Evolutionary conservation across 148 eudicot species (phyloP).

Genomic region (Amaranthus palmeri): DNA sequence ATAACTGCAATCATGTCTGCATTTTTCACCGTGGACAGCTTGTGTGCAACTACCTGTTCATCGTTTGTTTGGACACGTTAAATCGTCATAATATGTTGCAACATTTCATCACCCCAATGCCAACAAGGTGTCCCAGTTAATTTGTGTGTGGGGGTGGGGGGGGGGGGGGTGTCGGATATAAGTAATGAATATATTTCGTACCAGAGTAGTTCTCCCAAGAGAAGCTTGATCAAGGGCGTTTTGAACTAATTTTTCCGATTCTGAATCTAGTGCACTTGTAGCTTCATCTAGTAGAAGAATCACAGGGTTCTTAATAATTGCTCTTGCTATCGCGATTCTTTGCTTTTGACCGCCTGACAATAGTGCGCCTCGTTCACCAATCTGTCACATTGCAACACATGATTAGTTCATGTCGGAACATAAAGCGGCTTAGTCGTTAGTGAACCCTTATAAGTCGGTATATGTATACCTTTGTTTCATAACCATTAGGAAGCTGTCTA

Average conservation of each 20-base stretch:
- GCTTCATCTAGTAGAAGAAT: conserved; percentile 95
- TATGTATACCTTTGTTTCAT: conserved; percentile 75
- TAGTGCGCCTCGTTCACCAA: conserved; percentile 88
- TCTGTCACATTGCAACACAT: conserved; percentile 30
- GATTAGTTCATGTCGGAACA: neutral
- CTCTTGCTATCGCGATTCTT: conserved; percentile 86
- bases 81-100: too few species aligned
- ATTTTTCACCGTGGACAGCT: conserved; percentile 78
- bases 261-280: conserved; percentile 88
- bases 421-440: too few species aligned
- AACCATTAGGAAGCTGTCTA: conserved; percentile 78
- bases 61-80: neutral
- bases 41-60: conserved; percentile 84
- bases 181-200: conserved; percentile 13
- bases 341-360: conserved; percentile 97
- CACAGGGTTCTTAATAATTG: conserved; percentile 75
- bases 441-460: too few species aligned
- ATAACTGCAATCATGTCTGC: conserved; percentile 82
- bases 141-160: too few species aligned
- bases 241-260: conserved; percentile 79
- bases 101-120: too few species aligned
- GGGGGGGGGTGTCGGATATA: neutral
- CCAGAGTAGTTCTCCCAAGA: conserved; percentile 88
- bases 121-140: too few species aligned
- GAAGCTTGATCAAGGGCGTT: conserved; percentile 84